Conservation (phyloP, 1,284 basidiomycete species). For the Boletus semigastroideus region DNA sequence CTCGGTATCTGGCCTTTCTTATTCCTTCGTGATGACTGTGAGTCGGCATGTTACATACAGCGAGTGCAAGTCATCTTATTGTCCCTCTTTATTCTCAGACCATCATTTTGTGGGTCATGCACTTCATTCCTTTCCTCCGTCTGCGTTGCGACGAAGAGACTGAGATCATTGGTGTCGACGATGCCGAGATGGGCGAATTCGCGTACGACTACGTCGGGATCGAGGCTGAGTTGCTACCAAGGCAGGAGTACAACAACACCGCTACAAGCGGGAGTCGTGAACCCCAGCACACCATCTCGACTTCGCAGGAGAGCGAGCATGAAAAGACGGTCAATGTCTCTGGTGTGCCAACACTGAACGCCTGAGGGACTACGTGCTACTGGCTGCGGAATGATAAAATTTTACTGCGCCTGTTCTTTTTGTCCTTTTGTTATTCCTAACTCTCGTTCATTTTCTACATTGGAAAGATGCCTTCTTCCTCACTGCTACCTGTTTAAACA, state of each 20-base stretch:
- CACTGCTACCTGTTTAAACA: no score
- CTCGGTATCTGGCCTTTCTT: constrained; percentile 69
- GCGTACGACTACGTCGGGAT: constrained; percentile 88
- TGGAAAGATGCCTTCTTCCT: no score
- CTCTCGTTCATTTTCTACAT: no score
- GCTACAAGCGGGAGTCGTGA: constrained; percentile 25
- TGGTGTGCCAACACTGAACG: constrained; percentile 3
- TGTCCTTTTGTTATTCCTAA: no score
- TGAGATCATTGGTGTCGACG: constrained; percentile 93
- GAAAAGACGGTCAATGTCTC: constrained; percentile 22
- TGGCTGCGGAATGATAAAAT: no score
- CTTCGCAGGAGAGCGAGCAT: constrained; percentile 28
- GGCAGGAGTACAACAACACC: constrained; percentile 17
- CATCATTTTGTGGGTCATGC: constrained; percentile 89
- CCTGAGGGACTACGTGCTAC: not conserved
- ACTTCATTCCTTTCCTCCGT: constrained; percentile 85
- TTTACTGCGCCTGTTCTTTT: no score
- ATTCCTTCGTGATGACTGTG: constrained; percentile 82
- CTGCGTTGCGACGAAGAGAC: constrained; percentile 80
- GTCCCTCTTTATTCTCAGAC: constrained; percentile 45
- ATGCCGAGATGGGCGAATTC: constrained; percentile 92
- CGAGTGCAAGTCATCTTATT: not conserved
- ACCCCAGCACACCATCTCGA: constrained; percentile 22
- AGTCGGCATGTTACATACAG: constrained; percentile 24
- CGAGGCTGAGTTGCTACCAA: constrained; percentile 52